phyloP scores from a whole-genome alignment of 2,329 filamentous ascomycete genomes.

The Aspergillus phoenicis region DNA sequence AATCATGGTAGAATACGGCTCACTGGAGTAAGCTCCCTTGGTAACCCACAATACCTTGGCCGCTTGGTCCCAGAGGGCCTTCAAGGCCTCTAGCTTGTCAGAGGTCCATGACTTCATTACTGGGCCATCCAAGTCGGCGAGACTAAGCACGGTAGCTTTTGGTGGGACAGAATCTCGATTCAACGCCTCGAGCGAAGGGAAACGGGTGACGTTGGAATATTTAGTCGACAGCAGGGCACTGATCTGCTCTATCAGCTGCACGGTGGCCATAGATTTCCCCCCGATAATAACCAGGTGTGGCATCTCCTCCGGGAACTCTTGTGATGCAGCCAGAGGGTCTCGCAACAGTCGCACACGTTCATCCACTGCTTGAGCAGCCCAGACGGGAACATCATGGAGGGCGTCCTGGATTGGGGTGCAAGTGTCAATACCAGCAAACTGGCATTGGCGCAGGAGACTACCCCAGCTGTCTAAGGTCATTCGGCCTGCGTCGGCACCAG shows the following conservation, averaged over 20 bases:
- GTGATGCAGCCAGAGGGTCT: neutral
- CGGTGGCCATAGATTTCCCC: neutral
- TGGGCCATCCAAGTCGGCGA: neutral
- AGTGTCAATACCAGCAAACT: neutral
- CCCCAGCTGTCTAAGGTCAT: neutral
- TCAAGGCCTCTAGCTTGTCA: neutral
- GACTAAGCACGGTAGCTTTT: neutral
- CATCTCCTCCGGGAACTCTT: neutral
- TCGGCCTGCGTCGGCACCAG: neutral
- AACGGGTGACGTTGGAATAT: neutral
- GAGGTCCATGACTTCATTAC: neutral
- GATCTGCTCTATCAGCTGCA: neutral
- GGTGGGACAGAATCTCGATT: neutral
- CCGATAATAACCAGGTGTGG: neutral
- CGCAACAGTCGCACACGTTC: neutral
- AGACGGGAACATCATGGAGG: neutral
- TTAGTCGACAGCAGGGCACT: neutral
- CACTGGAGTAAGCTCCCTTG: neutral
- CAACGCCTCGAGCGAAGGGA: neutral
- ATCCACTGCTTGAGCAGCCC: neutral
- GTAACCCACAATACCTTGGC: neutral
- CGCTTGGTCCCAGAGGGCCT: neutral
- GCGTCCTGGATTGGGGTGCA: neutral
- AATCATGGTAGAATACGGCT: neutral
- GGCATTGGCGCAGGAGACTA: neutral